Conservation (phyloP, 75 land plant genomes). For the Gnetum montanum region DNA sequence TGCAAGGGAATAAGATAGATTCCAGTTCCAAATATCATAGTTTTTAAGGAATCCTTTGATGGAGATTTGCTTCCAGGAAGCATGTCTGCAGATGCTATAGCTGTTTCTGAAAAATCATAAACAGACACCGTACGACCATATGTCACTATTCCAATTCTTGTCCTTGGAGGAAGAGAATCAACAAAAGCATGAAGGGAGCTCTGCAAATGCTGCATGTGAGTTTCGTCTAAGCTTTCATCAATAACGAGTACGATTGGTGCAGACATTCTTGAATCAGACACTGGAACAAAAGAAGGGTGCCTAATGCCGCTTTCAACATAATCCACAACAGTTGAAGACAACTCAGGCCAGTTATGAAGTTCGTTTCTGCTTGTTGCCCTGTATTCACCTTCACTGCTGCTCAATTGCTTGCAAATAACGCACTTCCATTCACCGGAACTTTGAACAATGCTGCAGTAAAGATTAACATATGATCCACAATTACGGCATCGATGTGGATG, state of each 20-base stretch:
- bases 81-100: conserved; percentile 91
- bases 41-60: conserved; percentile 64
- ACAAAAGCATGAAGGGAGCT: conserved; percentile 92
- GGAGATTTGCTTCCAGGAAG: conserved; percentile 73
- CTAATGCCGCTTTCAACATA: conserved; percentile 68
- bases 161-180: conserved; percentile 70
- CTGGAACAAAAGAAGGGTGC: conserved; percentile 78
- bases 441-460: conserved; percentile 55
- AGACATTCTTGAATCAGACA: conserved; percentile 70
- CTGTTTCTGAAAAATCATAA: conserved; percentile 86
- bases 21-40: conserved; percentile 90
- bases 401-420: conserved; percentile 68
- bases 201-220: conserved; percentile 86
- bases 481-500: conserved; percentile 73
- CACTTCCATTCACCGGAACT: conserved; percentile 92
- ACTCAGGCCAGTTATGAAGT: conserved; percentile 66
- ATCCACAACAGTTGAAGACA: conserved; percentile 73
- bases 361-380: conserved; percentile 58
- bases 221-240: conserved; percentile 89
- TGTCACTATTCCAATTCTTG: conserved; percentile 76
- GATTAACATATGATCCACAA: conserved; percentile 90
- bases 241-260: conserved; percentile 82
- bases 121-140: conserved; percentile 91
- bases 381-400: conserved; percentile 87
- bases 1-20: conserved; percentile 84